Evolutionary conservation across 352 stramenopile species (phyloP).

Genomic region (Phytophthora foliorum): DNA sequence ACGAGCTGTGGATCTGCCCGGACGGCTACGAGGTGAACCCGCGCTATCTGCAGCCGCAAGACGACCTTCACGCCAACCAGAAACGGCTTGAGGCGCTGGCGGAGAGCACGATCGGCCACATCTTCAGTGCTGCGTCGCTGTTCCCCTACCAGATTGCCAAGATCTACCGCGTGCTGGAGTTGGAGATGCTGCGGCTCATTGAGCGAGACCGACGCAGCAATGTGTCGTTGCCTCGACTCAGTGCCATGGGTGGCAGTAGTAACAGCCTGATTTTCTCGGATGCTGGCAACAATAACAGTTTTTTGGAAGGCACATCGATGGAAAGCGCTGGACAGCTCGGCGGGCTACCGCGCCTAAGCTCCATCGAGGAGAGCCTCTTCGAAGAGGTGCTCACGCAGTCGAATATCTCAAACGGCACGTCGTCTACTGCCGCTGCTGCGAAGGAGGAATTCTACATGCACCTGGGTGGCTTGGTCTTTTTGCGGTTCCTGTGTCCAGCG

Average conservation of each 20-base stretch:
- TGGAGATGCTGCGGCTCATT: constrained; percentile 79
- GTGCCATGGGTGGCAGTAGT: constrained; percentile 56
- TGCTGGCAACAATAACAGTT: constrained; percentile 37
- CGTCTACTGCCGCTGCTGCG: constrained; percentile 34
- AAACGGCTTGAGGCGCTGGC: constrained; percentile 61
- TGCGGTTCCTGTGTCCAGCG: constrained; percentile 81
- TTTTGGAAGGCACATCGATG: constrained; percentile 45
- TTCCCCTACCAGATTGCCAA: constrained; percentile 85
- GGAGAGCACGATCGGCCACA: constrained; percentile 54
- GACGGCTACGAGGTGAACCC: constrained; percentile 80
- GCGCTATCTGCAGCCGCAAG: constrained; percentile 44
- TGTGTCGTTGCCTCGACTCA: constrained; percentile 57
- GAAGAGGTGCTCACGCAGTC: constrained; percentile 44
- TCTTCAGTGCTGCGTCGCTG: constrained; percentile 57
- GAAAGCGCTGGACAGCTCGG: constrained; percentile 44
- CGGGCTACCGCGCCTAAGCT: constrained; percentile 58
- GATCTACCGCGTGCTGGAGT: constrained; percentile 78
- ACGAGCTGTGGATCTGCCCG: constrained; percentile 54
- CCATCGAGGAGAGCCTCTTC: constrained; percentile 58
- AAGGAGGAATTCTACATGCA: constrained; percentile 85
- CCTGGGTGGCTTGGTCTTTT: constrained; percentile 79
- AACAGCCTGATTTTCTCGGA: constrained; percentile 34
- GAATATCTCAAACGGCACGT: constrained; percentile 29
- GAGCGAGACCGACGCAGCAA: constrained; percentile 68
- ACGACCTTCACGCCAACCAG: constrained; percentile 65